phyloP scores from a whole-genome alignment of 495 filamentous ascomycete genomes.

The Penicillium angulare region DNA sequence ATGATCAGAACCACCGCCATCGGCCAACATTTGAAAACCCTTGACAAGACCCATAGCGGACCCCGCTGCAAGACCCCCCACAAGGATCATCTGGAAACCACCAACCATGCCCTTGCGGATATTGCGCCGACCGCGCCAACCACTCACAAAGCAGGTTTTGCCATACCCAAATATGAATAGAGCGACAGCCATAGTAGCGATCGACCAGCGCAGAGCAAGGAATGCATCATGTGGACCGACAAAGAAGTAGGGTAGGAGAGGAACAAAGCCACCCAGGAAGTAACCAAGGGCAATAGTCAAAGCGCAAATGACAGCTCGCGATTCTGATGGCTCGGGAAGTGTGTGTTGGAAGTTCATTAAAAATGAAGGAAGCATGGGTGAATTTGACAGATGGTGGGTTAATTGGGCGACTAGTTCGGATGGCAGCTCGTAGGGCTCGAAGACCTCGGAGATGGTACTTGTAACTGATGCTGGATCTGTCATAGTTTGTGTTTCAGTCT shows the following conservation, averaged over 20 bases:
- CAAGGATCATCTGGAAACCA: constrained; percentile 63
- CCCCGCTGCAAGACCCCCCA: constrained; percentile 64
- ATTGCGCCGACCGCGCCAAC: constrained; percentile 37
- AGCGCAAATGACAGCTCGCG: constrained; percentile 57
- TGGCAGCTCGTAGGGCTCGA: constrained; percentile 55
- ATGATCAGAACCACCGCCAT: constrained; percentile 12
- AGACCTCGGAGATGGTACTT: constrained; percentile 48
- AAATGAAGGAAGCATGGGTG: constrained; percentile 51
- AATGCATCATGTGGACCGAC: constrained; percentile 55
- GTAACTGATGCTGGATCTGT: constrained; percentile 36
- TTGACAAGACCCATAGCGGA: constrained; percentile 66
- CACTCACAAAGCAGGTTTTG: constrained; percentile 59
- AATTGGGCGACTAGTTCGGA: constrained; percentile 42
- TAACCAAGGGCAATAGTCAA: constrained; percentile 69
- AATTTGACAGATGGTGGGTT: constrained; percentile 45
- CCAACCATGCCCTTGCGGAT: constrained; percentile 41
- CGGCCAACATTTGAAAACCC: constrained; percentile 45
- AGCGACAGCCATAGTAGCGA: constrained; percentile 65
- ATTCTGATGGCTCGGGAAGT: constrained; percentile 47
- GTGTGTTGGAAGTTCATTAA: constrained; percentile 60
- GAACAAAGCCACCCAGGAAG: constrained; percentile 70
- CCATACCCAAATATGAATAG: constrained; percentile 72
- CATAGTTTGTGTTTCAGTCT: constrained; percentile 42
- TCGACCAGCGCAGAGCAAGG: constrained; percentile 64
- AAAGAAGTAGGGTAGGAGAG: constrained; percentile 76